Evolutionary conservation across 75 land plant species (phyloP), one percentile per base, ranked within the genome.

Genomic region (Selaginella moellendorffii): DNA sequence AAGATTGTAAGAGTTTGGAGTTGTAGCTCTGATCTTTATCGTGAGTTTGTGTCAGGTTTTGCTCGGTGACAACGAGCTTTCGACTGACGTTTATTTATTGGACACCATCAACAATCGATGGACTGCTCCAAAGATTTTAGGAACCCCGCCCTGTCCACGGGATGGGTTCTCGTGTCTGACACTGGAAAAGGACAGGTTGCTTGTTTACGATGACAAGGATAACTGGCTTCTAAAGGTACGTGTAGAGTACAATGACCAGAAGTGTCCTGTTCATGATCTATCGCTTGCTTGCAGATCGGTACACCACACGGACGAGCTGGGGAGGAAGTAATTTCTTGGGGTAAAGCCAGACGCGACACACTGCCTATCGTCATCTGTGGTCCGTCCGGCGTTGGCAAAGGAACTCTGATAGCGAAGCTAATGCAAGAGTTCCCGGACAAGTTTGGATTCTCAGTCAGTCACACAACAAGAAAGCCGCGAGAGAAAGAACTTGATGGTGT

Each of bases 301-400:
- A 64, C 59, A 76, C 28, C 80, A 82, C 52, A 77, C 30, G 29
- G 56, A 75, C 30, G 17, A 64, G 8, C 52, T 81, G 2, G 79
- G 71, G 0, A 66, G 52, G 18, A 80, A 79, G 90, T 85, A n/a
- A 82, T 89, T 52, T 80, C 86, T 52, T 89, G 96, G 96, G 85
- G 96, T 66, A 82, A 81, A 52, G 82, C 61, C 28, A 26, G 85
- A 84, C 24, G 62, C 52, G 62, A 54, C 30, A 71, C 68, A 36
- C 79, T 77, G 63, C 97, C 95, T 0, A 68, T 92, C 29, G 95
- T 92, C 30, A 81, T 92, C 36, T 81, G 86, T 78, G 97, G 97
- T 60, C 97, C 97, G 28, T 92, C 97, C 29, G 97, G 97, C 56
- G 97, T 92, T 27, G 97, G 97, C 8, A 92, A 92, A 63, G 97